Evolutionary conservation across 805 yeast species (phyloP).

Genomic region (Saccharomycopsis olivae): DNA sequence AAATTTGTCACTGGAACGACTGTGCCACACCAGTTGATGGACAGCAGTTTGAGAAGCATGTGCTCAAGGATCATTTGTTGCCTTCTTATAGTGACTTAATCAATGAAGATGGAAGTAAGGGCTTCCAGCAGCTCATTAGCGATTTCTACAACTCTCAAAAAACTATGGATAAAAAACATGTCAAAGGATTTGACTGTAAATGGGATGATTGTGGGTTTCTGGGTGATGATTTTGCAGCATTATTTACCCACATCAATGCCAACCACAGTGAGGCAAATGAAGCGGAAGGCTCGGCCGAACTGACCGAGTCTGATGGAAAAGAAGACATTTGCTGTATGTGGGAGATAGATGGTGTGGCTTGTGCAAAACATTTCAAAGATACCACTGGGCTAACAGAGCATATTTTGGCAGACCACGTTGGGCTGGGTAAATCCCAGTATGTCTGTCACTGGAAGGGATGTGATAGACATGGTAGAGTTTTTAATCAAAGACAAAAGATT

Average conservation of each 20-base stretch:
- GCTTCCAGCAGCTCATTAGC: too few relatives aligned
- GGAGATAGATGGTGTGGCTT: conserved; percentile 21
- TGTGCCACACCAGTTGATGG: conserved; percentile 37
- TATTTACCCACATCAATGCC: conserved; percentile 50
- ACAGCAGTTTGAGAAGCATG: conserved; percentile 38
- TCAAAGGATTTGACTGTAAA: conserved; percentile 45
- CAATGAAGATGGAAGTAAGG: background rate
- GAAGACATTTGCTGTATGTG: background rate
- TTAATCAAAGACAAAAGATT: conserved; percentile 3
- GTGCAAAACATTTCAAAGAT: conserved; percentile 39
- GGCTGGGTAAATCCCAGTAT: conserved; percentile 60
- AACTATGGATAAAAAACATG: too few relatives aligned
- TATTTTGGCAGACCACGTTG: conserved; percentile 55
- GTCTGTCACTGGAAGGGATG: conserved; percentile 75
- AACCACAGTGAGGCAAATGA: too few relatives aligned
- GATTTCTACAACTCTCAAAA: too few relatives aligned
- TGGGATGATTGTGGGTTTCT: conserved; percentile 65
- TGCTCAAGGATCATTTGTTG: conserved; percentile 37
- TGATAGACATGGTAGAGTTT: conserved; percentile 19
- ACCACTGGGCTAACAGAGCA: conserved; percentile 65
- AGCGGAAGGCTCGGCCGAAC: too few relatives aligned
- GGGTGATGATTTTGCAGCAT: conserved; percentile 38
- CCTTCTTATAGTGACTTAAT: conserved; percentile 19
- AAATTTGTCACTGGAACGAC: conserved; percentile 56
- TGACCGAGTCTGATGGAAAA: background rate